Base-by-base conservation (phyloP, 768 basidiomycete species). In the Mrakia blollopis region DNA sequence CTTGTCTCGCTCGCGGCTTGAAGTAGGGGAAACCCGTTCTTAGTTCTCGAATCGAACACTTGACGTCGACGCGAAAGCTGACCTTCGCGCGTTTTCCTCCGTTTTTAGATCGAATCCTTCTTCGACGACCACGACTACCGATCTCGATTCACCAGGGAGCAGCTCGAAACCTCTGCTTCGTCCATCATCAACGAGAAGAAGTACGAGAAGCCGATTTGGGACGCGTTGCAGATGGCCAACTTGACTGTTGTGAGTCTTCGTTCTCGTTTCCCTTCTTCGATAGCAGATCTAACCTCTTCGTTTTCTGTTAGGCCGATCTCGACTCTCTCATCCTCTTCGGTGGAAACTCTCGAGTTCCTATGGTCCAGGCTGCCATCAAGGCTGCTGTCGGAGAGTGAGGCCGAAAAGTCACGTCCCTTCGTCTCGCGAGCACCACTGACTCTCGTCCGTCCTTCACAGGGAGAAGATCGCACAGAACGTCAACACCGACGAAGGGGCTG, bases 401-500 rank as follows among this genome's bases (percentile, higher is more conserved):
- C 23, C 6, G 41, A 28, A 11, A 14, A 4, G 32, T 18, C 21
- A n/a, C 16, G 11, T 35, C 41, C 37, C 9, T 35, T 23, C 21
- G 60, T 2, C n/a, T 37, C 72, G 37, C n/a, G n/a, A n/a, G 18
- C 35, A 30, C 0, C 25, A 39, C 68, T 68, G 10, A 37, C 41
- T 13, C 54, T 74, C 11, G 47, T 77, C 50, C 52, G 23, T 73
- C 23, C 72, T 21, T 21, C 50, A 25, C 76, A 91, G 90, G 67
- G 88, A 90, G 72, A 93, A 92, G 84, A 91, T 98, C 76, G 93
- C 96, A 8, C 87, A 91, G 81, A 98, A 98, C 80, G 92, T 99
- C 78, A 98, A 99, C 82, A 91, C 96, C 0, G 97, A 98, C 82
- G 97, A 99, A 85, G 92, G 94, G 0, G 92, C 91, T 35, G 96